phyloP scores from a whole-genome alignment of 371 early-diverging fungal species.

The Syncephalis plumigaleata region DNA sequence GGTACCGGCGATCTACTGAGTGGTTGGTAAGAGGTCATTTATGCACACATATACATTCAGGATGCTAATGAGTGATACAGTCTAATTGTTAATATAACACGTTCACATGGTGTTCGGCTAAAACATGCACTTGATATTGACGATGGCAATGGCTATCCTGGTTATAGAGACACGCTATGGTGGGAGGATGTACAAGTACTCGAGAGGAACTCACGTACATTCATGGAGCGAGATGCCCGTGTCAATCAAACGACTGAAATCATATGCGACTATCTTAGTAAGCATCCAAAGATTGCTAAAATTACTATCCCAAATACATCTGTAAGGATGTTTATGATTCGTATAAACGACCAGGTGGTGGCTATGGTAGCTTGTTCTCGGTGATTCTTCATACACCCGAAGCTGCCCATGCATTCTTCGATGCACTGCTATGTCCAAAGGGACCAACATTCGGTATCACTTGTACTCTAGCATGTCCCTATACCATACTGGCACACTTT shows the following conservation, averaged over 20 bases:
- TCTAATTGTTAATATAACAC: conserved; percentile 65
- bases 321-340: conserved; percentile 42
- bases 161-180: conserved; percentile 77
- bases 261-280: conserved; percentile 45
- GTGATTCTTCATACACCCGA: conserved; percentile 40
- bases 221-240: conserved; percentile 42
- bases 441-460: conserved; percentile 94
- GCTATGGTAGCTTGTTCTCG: conserved; percentile 88
- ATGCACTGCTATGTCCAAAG: conserved; percentile 59
- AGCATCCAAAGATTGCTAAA: conserved; percentile 40
- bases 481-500: conserved; percentile 88
- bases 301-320: conserved; percentile 76
- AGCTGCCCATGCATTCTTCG: conserved; percentile 58
- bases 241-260: conserved; percentile 70
- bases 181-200: conserved; percentile 82
- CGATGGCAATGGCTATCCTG: conserved; percentile 1
- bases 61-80: conserved; percentile 16
- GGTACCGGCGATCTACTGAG: conserved; percentile 97
- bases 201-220: conserved; percentile 83
- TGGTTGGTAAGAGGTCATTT: conserved; percentile 52
- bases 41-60: neutral
- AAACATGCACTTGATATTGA: conserved; percentile 19
- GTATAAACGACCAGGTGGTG: conserved; percentile 34
- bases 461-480: conserved; percentile 87
- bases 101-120: conserved; percentile 30